Base-by-base conservation (phyloP, 2,329 filamentous ascomycete genomes). In the Botrytis paeoniae region DNA sequence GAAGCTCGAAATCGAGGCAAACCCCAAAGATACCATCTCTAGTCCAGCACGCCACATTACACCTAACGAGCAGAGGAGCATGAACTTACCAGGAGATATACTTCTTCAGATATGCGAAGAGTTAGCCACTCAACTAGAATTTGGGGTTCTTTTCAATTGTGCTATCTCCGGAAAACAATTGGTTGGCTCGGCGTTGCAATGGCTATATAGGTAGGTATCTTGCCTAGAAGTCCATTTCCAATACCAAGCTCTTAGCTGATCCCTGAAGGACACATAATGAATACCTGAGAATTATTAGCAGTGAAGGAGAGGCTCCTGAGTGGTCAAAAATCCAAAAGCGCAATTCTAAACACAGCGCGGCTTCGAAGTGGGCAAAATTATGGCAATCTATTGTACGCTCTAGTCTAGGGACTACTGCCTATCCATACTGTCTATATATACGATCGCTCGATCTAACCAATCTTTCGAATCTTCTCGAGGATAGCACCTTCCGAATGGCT, bases 321-420 rank as follows among this genome's bases (percentile, higher is more conserved):
- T 72, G 70, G 70, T 54, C 70, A 20, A 66, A 60, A 37, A 68
- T 66, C 60, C 70, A 72, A 48, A 68, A 48, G 48, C 62, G 37
- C 39, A 69, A 69, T 48, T 72, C 70, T 37, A 51, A 59, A 48
- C 48, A 66, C 29, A 72, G 57, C 22, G 62, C 70, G 29, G 65
- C 76, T 9, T 74, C 85, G 71, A 87, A 87, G 81, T 91, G 89
- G 86, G 87, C 89, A 2, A 85, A 87, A 10, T 81, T 92, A 66
- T 94, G 92, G 92, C 86, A 87, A 69, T 90, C 90, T 3, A 88
- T 93, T 76, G 87, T 92, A 73, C 83, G 89, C 12, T 93, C 91
- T 14, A 89, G 89, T 73, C 81, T 91, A 61, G 87, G 86, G 37
- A 82, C 84, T 75, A 92, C 91, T 0, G 82, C 88, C 29, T 91